Evolutionary conservation across 306 rosid species (phyloP).

Genomic region (Vigna unguiculata): DNA sequence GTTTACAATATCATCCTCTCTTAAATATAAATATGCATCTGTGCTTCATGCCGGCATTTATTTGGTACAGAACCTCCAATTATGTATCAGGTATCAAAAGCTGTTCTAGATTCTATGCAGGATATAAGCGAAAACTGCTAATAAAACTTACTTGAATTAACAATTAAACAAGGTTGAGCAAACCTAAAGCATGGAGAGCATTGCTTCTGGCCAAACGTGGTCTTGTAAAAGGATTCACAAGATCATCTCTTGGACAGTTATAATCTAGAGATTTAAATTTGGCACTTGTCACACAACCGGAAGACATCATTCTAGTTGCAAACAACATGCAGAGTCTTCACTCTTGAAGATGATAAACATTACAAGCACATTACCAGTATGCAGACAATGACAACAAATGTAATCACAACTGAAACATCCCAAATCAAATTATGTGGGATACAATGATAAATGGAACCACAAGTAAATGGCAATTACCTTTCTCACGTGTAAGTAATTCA

Average conservation of each 20-base stretch:
- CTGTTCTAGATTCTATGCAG: neutral
- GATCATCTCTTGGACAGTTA: slow-evolving; percentile 46
- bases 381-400: neutral
- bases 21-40: slow-evolving; percentile 6
- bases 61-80: slow-evolving; percentile 6
- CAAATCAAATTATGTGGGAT: neutral
- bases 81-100: neutral
- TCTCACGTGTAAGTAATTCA: neutral
- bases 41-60: neutral
- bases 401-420: neutral
- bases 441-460: neutral
- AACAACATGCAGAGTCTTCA: slow-evolving; percentile 45
- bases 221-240: slow-evolving; percentile 47
- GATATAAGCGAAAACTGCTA: slow-evolving; percentile 14
- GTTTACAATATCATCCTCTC: neutral
- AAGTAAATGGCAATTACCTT: slow-evolving; percentile 7
- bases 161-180: slow-evolving; percentile 50
- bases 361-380: neutral
- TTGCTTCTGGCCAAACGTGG: slow-evolving; percentile 43
- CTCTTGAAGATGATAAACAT: slow-evolving; percentile 41
- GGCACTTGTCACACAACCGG: slow-evolving; percentile 45
- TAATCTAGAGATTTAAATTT: slow-evolving; percentile 43
- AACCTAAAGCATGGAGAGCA: slow-evolving; percentile 44
- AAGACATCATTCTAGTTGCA: slow-evolving; percentile 45
- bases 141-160: slow-evolving; percentile 64